Evolutionary conservation across 164 flowering plant genomes (phyloP).

Genomic region (Vitis vinifera): ASM3070453v1 NC_081820.1:7030501-7031000

Average conservation of each 20-base stretch:
- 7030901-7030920: slow-evolving; percentile 44
- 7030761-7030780: not conserved
- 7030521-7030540: slow-evolving; percentile 39
- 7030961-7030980: too few relatives aligned
- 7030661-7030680: too few relatives aligned
- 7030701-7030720: too few relatives aligned
- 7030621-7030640: slow-evolving; percentile 79
- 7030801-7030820: not conserved
- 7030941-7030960: slow-evolving; percentile 35
- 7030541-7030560: slow-evolving; percentile 42
- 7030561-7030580: slow-evolving; percentile 54
- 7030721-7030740: not conserved
- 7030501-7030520: slow-evolving; percentile 32
- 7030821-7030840: not conserved
- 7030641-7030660: slow-evolving; percentile 64
- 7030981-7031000: too few relatives aligned
- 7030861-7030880: slow-evolving; percentile 73
- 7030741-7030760: not conserved
- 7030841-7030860: not conserved
- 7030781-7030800: not conserved
- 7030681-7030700: too few relatives aligned
- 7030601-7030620: slow-evolving; percentile 56
- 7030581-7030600: slow-evolving; percentile 39
- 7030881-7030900: slow-evolving; percentile 46
- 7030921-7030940: slow-evolving; percentile 34